Evolutionary conservation across 495 filamentous ascomycete genomes (phyloP), one percentile per base, ranked within the genome.

Genomic region (Aspergillus homomorphus): DNA sequence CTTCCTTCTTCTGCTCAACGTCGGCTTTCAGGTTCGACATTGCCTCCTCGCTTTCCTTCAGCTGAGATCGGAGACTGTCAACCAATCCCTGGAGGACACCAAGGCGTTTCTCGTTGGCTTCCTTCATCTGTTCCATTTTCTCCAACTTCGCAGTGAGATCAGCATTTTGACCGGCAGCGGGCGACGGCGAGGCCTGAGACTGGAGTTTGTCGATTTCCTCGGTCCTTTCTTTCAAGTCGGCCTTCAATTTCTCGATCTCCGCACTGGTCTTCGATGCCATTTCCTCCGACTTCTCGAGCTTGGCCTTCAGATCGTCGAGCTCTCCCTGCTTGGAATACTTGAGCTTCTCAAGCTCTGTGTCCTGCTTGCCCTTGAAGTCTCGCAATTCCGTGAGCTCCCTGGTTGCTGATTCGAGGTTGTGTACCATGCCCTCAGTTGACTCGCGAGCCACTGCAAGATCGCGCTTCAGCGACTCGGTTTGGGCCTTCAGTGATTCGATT

Each of bases 361-460:
- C 75, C 51, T 82, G 76, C 18, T 76, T 76, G n/a, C 83, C 84
- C 57, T 79, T 81, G 49, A 69, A 73, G 41, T 89, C 87, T 23
- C 81, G 79, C 38, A 81, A 58, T 54, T 83, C 78, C 33, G 78
- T 77, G 4, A 87, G 74, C 63, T 89, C 84, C 19, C 81, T 69
- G 5, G 82, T 83, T 0, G 83, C 78, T 14, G 76, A 76, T 66
- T 89, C 85, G 23, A 89, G 69, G 57, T 77, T 86, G 57, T 83
- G 77, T 1, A 82, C 82, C 73, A 90, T 82, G 19, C 81, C 80
- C 58, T 86, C 77, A 7, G 84, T 87, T 6, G 86, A 84, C 66
- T 89, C 87, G 46, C 84, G 82, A 3, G 84, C 77, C 24, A 82
- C 79, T 0, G 78, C 73, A 23, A 84, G 68, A 58, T 84, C 80